Evolutionary conservation across 192 early-diverging fungal genomes (phyloP).

Genomic region (Coemansia aciculifera): DNA sequence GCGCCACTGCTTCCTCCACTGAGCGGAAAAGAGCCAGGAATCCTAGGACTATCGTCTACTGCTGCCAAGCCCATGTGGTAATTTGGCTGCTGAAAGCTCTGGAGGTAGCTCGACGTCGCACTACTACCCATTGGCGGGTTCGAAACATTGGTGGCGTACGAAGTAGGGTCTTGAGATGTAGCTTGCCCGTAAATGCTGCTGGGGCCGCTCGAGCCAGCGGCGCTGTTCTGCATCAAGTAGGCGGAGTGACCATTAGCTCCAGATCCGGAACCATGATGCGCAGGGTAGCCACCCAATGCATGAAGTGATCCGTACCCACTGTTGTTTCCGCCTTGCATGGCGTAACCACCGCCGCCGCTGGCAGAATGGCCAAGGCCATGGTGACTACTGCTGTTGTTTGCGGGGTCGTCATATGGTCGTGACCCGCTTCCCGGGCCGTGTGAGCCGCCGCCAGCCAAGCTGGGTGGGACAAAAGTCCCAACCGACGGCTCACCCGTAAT

Average conservation of each 20-base stretch:
- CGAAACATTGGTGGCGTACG: not conserved
- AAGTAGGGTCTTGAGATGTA: not conserved
- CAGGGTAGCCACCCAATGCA: slow-evolving; percentile 20
- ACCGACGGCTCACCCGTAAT: slow-evolving; percentile 84
- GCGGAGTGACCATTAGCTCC: slow-evolving; percentile 21
- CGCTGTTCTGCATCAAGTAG: slow-evolving; percentile 6
- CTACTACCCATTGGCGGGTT: not conserved
- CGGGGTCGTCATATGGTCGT: slow-evolving; percentile 17
- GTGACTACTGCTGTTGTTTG: not conserved
- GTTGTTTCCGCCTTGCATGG: slow-evolving; percentile 16
- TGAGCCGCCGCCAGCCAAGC: slow-evolving; percentile 10
- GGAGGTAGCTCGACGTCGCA: not conserved
- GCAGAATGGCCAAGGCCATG: slow-evolving; percentile 1
- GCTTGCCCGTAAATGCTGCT: slow-evolving; percentile 3
- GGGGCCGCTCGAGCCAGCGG: not conserved
- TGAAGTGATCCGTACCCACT: slow-evolving; percentile 14
- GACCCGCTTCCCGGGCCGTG: slow-evolving; percentile 18
- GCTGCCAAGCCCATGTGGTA: not conserved
- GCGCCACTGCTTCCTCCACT: slow-evolving; percentile 4
- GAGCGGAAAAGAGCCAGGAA: slow-evolving; percentile 35
- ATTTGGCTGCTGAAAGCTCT: not conserved
- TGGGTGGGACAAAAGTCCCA: slow-evolving; percentile 55
- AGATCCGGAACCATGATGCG: slow-evolving; percentile 11
- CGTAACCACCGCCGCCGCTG: slow-evolving; percentile 10
- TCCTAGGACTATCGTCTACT: not conserved